Conservation (phyloP, 2,329 filamentous ascomycete species). For the Tympanopsis confertula region DNA sequence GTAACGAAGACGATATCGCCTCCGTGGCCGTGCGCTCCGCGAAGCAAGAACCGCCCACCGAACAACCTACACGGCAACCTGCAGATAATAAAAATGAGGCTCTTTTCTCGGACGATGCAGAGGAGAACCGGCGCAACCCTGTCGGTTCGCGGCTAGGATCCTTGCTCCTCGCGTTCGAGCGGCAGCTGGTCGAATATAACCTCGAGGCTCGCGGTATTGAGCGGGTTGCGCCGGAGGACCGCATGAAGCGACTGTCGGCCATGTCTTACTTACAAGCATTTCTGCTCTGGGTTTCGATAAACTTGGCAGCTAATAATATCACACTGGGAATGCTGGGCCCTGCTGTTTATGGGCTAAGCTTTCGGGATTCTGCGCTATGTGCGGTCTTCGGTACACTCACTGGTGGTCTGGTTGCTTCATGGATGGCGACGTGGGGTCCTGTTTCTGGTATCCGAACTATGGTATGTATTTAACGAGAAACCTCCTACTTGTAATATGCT, state of each 20-base stretch:
- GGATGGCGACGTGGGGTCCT: slow-evolving; percentile 47
- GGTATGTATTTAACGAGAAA: slow-evolving; percentile 21
- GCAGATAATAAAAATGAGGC: too few species aligned
- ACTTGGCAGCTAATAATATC: slow-evolving; percentile 47
- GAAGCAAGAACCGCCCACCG: not conserved
- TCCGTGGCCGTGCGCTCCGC: not conserved
- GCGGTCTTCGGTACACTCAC: slow-evolving; percentile 40
- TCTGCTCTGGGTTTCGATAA: slow-evolving; percentile 46
- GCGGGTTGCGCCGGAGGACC: slow-evolving; percentile 37
- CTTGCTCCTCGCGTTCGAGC: slow-evolving; percentile 26
- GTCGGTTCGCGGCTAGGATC: too few species aligned
- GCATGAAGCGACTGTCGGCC: slow-evolving; percentile 30
- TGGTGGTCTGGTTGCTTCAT: slow-evolving; percentile 38
- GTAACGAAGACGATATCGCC: not conserved
- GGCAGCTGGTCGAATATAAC: slow-evolving; percentile 24
- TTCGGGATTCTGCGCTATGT: slow-evolving; percentile 37
- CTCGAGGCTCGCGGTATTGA: slow-evolving; percentile 45
- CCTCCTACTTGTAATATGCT: slow-evolving; percentile 1
- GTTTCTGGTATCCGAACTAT: slow-evolving; percentile 45
- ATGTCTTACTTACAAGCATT: slow-evolving; percentile 40
- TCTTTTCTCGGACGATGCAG: too few species aligned
- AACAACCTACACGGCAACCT: too few species aligned
- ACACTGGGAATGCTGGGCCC: slow-evolving; percentile 49
- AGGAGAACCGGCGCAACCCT: too few species aligned
- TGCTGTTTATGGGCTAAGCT: slow-evolving; percentile 39